Conservation (phyloP, 257 asterid species). For the Schizonepeta tenuifolia region DNA sequence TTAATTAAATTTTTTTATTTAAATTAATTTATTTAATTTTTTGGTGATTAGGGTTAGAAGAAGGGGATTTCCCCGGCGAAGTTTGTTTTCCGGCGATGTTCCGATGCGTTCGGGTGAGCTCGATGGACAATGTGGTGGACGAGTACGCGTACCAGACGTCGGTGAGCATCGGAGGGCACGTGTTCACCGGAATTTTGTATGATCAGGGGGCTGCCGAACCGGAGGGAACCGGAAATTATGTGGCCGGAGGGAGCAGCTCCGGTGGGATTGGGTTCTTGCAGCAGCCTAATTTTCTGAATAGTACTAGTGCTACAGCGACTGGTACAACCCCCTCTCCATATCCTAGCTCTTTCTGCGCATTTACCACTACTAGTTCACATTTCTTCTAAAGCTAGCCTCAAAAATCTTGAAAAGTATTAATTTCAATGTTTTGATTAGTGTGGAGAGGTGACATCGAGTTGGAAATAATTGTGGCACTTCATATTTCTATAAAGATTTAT, state of each 20-base stretch:
- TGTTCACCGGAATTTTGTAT: slow-evolving; percentile 75
- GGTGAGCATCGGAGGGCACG: slow-evolving; percentile 71
- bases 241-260: slow-evolving; percentile 52
- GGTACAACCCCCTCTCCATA: slow-evolving; percentile 49
- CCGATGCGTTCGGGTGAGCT: slow-evolving; percentile 71
- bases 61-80: slow-evolving; percentile 67
- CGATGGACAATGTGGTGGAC: slow-evolving; percentile 69
- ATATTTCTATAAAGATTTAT: slow-evolving; percentile 25
- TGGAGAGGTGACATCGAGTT: not conserved
- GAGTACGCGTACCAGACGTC: slow-evolving; percentile 80
- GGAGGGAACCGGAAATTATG: slow-evolving; percentile 40
- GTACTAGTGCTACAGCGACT: slow-evolving; percentile 36
- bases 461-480: slow-evolving; percentile 2
- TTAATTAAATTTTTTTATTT: not conserved
- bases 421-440: not conserved
- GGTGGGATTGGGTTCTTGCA: slow-evolving; percentile 41
- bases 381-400: slow-evolving; percentile 40
- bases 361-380: slow-evolving; percentile 45
- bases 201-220: slow-evolving; percentile 63
- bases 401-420: slow-evolving; percentile 41
- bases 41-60: slow-evolving; percentile 44
- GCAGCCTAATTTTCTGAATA: slow-evolving; percentile 33
- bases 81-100: slow-evolving; percentile 70
- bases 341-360: slow-evolving; percentile 47
- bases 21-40: not conserved